Base-by-base conservation (phyloP, 2,329 filamentous ascomycete genomes). In the Didymella sp. region DNA sequence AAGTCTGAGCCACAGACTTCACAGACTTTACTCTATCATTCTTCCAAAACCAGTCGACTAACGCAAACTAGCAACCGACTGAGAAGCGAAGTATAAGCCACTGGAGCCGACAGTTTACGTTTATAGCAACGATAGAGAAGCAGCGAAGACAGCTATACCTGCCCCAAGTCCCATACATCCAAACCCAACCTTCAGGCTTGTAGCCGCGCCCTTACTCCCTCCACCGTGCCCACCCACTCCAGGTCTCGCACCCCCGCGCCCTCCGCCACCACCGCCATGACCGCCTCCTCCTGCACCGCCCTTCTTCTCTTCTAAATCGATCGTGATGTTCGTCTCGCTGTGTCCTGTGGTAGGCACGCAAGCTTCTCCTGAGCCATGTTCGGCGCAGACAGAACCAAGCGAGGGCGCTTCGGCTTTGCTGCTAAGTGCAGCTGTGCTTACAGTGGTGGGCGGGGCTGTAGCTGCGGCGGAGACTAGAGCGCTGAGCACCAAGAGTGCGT, bases 1-100 rank as follows among this genome's bases (percentile, higher is more conserved):
- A 73, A 73, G 70, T 73, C 70, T 73, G 70, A 73, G 69, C 67
- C 63, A 40, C 38, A 41, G 38, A 41, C 38, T 38, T 37, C n/a
- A 13, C 25, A 27, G 8, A 27, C n/a, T n/a, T 27, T 27, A 27
- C 25, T 27, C 25, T 27, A 27, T 27, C 25, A 27, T 9, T 27
- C 9, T 9, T 27, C 5, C 25, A 27, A 27, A 27, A 9, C 25
- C 25, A 27, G 9, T 9, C 9, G 25, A 27, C 25, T 5, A 5
- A 27, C 25, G 5, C 25, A 27, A 27, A 5, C 5, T 9, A 27
- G 25, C 5, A 27, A 9, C 9, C 25, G 25, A 27, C 5, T 9
- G 9, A 27, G 25, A 5, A 9, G 25, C 25, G 25, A 9, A 5
- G 25, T 9, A 27, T 9, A 27, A n/a, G n/a, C n/a, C n/a, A n/a